phyloP scores from a whole-genome alignment of 495 filamentous ascomycete species.

The Daldinia caldariorum region DNA sequence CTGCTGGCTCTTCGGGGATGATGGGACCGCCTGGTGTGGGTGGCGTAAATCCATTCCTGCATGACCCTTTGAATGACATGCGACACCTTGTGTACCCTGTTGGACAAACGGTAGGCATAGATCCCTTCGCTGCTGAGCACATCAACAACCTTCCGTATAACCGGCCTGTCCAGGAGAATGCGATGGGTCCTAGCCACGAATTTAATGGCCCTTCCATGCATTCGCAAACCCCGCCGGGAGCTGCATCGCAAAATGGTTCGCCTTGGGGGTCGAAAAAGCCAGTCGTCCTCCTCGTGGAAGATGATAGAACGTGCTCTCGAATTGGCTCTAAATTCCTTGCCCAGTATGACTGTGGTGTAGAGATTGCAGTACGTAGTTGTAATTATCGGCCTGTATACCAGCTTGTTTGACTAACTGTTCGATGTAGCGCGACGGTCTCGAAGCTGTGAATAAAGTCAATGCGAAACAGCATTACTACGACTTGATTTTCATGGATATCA shows the following conservation, averaged over 20 bases:
- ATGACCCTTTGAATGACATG: conserved; percentile 68
- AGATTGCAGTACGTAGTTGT: conserved; percentile 79
- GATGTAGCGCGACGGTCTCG: conserved; percentile 81
- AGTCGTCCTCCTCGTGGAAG: conserved; percentile 90
- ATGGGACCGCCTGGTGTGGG: conserved; percentile 52
- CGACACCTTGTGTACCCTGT: conserved; percentile 91
- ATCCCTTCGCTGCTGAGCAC: conserved; percentile 93
- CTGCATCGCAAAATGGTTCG: conserved; percentile 46
- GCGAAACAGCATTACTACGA: conserved; percentile 80
- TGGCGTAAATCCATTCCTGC: conserved; percentile 51
- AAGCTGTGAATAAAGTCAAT: conserved; percentile 93
- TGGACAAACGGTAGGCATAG: conserved; percentile 87
- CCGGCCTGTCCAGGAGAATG: conserved; percentile 55
- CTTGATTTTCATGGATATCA: conserved; percentile 97
- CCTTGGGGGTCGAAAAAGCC: conserved; percentile 81
- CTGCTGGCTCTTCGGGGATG: conserved; percentile 57
- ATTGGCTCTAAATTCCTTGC: conserved; percentile 96
- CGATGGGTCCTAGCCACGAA: conserved; percentile 38
- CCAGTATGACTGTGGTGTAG: conserved; percentile 86
- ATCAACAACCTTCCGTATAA: conserved; percentile 91
- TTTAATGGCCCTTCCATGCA: conserved; percentile 43
- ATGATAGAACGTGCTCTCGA: conserved; percentile 91
- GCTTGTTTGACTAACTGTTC: conserved; percentile 46
- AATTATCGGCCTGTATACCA: not conserved
- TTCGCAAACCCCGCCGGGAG: conserved; percentile 44